Evolutionary conservation across 345 rosid genomes (phyloP), one percentile per base, ranked within the genome.

Genomic region (Toxicodendron radicans): DNA sequence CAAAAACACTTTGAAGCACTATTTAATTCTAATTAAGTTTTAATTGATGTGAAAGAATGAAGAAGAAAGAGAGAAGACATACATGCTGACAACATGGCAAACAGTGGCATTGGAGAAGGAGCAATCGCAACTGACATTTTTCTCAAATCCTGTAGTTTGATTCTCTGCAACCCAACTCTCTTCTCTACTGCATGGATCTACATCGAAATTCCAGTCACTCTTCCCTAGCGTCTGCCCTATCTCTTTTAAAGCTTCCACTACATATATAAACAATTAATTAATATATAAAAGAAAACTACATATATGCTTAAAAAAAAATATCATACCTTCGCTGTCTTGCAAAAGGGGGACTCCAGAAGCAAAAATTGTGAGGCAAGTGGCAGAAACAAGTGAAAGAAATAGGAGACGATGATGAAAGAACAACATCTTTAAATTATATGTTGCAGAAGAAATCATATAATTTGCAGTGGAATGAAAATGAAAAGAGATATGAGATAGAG

Each of bases 161-260:
- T 60, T 30, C 24, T 1, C 18, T 9, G 21, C 3, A 0, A 48
- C 74, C 97, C 94, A 88, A 11, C 87, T 85, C 9, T 75, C 66
- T 54, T 64, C 6, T 10, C 57, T 48, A 78, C 80, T 79, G 77
- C 78, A 79, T 30, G 83, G 83, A 65, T 92, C 89, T 10, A 82
- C 82, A 10, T 16, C 51, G 58, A 87, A 91, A 14, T 86, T 59
- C 94, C 94, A 91, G 13, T 74, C 51, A 7, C 0, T 79, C 72
- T 87, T 89, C 68, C 86, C 83, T 54, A 91, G 21, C 18, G 54
- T 85, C 70, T 59, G 81, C 30, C 73, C 88, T 80, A 89, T 75
- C 14, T 74, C 82, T 46, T 46, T 68, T 45, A 91, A 64, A 54
- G 83, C 84, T 17, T 85, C 75, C 72, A 89, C 92, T 89, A 9